Base-by-base conservation (phyloP, 2,329 filamentous ascomycete genomes). In the Samsoniella hepiali region DNA sequence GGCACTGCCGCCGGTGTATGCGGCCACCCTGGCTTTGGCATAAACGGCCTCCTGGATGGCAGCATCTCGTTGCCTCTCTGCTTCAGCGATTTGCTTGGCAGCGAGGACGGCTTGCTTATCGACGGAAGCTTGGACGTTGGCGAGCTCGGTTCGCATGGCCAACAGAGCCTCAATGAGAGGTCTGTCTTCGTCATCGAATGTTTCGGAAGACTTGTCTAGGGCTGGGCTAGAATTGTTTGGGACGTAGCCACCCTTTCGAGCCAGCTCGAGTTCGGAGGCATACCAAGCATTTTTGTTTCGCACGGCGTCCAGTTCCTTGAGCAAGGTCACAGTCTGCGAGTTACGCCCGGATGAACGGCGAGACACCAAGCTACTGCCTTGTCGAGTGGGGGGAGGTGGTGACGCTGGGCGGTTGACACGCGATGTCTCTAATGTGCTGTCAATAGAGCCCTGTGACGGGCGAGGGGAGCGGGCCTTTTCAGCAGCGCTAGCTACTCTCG, bases 1-100 rank as follows among this genome's bases (percentile, higher is more conserved):
- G 58, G 87, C 83, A 69, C 89, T 92, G 62, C 87, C 83, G 44
- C 84, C 88, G 3, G 76, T 70, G 67, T 93, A 89, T 8, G 93
- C 93, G 36, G 93, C 93, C 58, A 97, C 80, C 73, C 92, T 97
- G 3, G 96, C 93, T 73, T 96, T 97, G 40, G 93, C 91, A 75
- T 98, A 98, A 0, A 95, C 90, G 1, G 95, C 95, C 77, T 99
- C 96, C 69, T 89, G 91, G 61, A 99, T 88, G n/a, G 95, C 95
- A 47, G 90, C 88, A 76, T 99, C 95, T 58, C 96, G 86, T 78
- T 99, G 95, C 73, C 91, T 93, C 74, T 99, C 95, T 1, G 96
- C 90, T 73, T 97, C 93, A 1, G 94, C 93, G 66, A 99, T 93
- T 66, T 94, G 88, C 74, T 90, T 93, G 0, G 93, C 92, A 9